Evolutionary conservation across 1,284 basidiomycete species (phyloP), one percentile per base, ranked within the genome.

Genomic region (Sporisorium exsertum): DNA sequence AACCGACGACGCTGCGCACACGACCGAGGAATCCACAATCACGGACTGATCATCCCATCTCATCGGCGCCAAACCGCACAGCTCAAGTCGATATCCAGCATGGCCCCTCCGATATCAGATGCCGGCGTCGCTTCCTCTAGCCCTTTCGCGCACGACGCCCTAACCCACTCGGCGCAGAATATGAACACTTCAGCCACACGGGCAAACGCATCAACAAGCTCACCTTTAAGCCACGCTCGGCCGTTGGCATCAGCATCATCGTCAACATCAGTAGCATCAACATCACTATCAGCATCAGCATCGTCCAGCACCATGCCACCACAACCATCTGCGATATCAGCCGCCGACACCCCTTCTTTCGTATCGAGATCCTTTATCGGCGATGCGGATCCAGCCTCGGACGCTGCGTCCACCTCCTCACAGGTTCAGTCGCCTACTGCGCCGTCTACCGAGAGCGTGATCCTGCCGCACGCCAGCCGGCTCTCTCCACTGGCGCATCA

Each of bases 81-180:
- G 29, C 8, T 33, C 49, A 12, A 32, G n/a, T n/a, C 27, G 7
- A 58, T n/a, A 40, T 6, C 8, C 16, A 52, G 9, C 16, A 64
- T 70, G 67, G 33, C 57, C 9, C 61, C 67, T 52, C 42, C 58
- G 57, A 57, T 70, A 60, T 51, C 61, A 3, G 26, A 60, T n/a
- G 60, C 52, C 20, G 46, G 53, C 10, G 12, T 26, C 5, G 46
- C 59, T 24, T 58, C 59, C 24, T 35, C 20, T 22, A 32, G 27
- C 55, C 35, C 47, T 4, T 15, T 43, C n/a, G 61, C 61, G 10
- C 24, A 49, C 18, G 26, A 24, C 9, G 26, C 42, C 37, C 2
- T 32, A 3, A 24, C 24, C 20, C 26, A 8, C 18, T 32, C 61
- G 6, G 20, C 54, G 20, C 29, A 46, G n/a, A 24, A 16, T n/a